These are phyloP conservation scores for Lyophyllum shimeji DNA, from an alignment of 768 basidiomycete genomes.

Conservation along the genomic window DNA sequence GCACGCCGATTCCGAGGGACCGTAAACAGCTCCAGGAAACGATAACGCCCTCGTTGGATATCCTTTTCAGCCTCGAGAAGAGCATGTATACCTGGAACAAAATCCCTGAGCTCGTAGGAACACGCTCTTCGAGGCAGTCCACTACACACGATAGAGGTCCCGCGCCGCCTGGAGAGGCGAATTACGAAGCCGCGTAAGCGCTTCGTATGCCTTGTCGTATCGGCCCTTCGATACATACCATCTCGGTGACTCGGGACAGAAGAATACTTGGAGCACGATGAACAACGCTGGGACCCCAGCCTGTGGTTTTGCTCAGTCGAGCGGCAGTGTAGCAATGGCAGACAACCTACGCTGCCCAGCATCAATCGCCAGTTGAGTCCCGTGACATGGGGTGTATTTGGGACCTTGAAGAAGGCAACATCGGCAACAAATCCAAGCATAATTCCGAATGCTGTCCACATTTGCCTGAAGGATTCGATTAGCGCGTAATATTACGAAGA, in stretches of 20 bases:
- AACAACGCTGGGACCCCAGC: conserved; percentile 32
- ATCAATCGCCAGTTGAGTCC: conserved; percentile 70
- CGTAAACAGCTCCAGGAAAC: conserved; percentile 58
- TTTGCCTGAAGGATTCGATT: conserved; percentile 47
- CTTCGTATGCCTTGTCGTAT: conserved; percentile 54
- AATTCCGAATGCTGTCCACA: conserved; percentile 74
- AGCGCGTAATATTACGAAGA: neutral
- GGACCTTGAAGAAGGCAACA: conserved; percentile 57
- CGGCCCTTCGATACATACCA: conserved; percentile 35
- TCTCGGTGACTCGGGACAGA: conserved; percentile 41
- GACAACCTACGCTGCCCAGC: conserved; percentile 53
- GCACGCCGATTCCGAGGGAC: conserved; percentile 60
- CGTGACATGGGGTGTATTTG: conserved; percentile 41
- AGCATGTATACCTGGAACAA: conserved; percentile 49
- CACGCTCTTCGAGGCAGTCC: neutral
- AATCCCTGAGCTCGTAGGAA: neutral
- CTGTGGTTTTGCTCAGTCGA: conserved; percentile 2
- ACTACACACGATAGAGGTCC: conserved; percentile 56
- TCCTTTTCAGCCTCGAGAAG: conserved; percentile 33
- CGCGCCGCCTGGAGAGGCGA: conserved; percentile 63
- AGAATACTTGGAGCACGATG: conserved; percentile 34
- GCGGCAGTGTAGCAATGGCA: neutral
- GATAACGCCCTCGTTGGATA: conserved; percentile 23
- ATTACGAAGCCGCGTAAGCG: conserved; percentile 52
- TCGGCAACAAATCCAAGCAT: conserved; percentile 57